Evolutionary conservation across 1,284 basidiomycete genomes (phyloP), one percentile per base, ranked within the genome.

Genomic region (Exobasidium rhododendri): DNA sequence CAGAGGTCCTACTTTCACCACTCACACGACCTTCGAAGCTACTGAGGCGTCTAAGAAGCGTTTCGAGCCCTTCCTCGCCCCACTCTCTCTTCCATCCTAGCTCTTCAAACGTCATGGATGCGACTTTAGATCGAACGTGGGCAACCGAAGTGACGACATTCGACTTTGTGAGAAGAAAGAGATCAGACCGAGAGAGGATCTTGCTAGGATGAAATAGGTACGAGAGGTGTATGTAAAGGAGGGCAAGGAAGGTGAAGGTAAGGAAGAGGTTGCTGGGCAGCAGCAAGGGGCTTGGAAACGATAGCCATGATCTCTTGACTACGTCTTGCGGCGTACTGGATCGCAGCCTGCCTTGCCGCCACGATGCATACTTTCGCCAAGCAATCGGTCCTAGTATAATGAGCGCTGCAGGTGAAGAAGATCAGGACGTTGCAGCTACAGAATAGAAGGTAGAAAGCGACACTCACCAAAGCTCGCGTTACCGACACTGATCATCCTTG

Each of bases 11-110:
- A 40, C 17, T 10, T 7, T 17, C 17, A 40, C 10, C 35, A 40
- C 35, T 40, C 35, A 40, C 35, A 7, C 59, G 49, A 10, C 59
- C 59, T 22, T 61, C 59, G 40, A 20, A 56, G 26, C 32, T 45
- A 26, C 52, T 61, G 20, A 61, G 31, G 2, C 59, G 30, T 26
- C 59, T 31, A 46, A 61, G 40, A n/a, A 61, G 59, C 24, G 46
- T 54, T 10, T 53, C 51, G 2, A 56, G 28, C 14, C 52, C 52
- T 35, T 55, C 52, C 28, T 55, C 24, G 4, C 24, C 30, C 52
- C 52, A 55, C 22, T 20, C 30, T n/a, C 13, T 30, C 22, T 31
- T 35, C 52, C 52, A 55, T 35, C 52, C 52, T 20, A 55, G 30
- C 30, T 55, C 30, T 6, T 35, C n/a, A 6, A 20, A 30, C 3